Evolutionary conservation across 345 rosid species (phyloP).

Genomic region (Acer campestre): DNA sequence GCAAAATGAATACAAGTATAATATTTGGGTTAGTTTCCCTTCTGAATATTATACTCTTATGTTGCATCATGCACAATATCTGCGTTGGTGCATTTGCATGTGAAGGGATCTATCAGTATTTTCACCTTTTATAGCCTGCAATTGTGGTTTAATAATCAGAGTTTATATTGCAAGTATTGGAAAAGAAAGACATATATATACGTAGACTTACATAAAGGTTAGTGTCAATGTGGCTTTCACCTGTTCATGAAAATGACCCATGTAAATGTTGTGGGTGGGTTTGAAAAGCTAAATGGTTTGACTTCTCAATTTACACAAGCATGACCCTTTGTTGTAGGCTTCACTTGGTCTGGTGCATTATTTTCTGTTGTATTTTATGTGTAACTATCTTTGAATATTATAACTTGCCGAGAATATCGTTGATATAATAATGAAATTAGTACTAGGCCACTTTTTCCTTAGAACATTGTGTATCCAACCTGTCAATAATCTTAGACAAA

Average conservation of each 20-base stretch:
- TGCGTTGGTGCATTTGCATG: not conserved
- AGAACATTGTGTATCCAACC: not conserved
- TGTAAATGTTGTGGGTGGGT: not conserved
- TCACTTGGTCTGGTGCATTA: not conserved
- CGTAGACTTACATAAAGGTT: not conserved
- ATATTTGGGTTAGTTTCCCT: constrained; percentile 63
- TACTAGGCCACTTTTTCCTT: not conserved
- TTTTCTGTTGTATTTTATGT: not conserved
- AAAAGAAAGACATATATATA: not conserved
- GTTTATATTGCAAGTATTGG: not conserved
- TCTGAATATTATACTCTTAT: not conserved
- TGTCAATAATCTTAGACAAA: not conserved
- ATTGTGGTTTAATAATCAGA: not conserved
- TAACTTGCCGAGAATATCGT: not conserved
- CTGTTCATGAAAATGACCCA: not conserved
- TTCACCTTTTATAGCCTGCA: not conserved
- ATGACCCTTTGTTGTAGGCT: not conserved
- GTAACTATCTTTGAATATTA: not conserved
- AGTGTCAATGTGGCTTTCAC: not conserved
- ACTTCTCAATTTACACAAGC: not conserved
- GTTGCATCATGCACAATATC: not conserved
- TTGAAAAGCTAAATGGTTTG: not conserved
- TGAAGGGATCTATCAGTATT: not conserved
- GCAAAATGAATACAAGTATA: constrained; percentile 48
- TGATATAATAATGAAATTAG: not conserved